These are phyloP conservation scores for Myriangium duriaei DNA, from an alignment of 2,329 filamentous ascomycete species.

Conservation along the genomic window DNA sequence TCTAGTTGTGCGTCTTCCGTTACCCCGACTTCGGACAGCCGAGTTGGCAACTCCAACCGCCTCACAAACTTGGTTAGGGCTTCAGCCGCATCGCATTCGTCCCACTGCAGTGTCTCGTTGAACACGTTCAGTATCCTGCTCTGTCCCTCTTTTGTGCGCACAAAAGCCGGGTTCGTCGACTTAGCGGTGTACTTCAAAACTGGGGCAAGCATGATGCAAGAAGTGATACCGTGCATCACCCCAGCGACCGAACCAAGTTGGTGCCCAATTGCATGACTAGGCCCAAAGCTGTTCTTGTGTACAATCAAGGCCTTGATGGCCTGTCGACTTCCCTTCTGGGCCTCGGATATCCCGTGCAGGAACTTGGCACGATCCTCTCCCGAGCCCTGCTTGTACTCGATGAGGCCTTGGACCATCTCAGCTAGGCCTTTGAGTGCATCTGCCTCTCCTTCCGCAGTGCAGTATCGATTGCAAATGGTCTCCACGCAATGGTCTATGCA, in stretches of 20 bases:
- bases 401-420: not conserved
- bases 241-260: not conserved
- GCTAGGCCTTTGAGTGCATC: not conserved
- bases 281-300: not conserved
- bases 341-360: not conserved
- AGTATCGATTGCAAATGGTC: not conserved
- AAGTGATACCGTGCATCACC: not conserved
- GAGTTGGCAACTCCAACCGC: conserved; percentile 14
- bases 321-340: not conserved
- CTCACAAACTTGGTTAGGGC: conserved; percentile 16
- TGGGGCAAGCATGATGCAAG: not conserved
- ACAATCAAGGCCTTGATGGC: not conserved
- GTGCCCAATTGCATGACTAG: not conserved
- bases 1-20: conserved; percentile 14
- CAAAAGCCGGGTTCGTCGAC: not conserved
- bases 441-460: not conserved
- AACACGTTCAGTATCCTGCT: conserved; percentile 14
- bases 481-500: not conserved
- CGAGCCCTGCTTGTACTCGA: not conserved
- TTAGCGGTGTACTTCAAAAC: not conserved
- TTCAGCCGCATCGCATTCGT: conserved; percentile 16
- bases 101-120: conserved; percentile 14
- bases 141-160: not conserved
- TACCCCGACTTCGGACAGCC: conserved; percentile 16
- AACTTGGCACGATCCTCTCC: not conserved